Evolutionary conservation across 2,329 filamentous ascomycete genomes (phyloP).

Genomic region (Bipolaris sorokiniana): DNA sequence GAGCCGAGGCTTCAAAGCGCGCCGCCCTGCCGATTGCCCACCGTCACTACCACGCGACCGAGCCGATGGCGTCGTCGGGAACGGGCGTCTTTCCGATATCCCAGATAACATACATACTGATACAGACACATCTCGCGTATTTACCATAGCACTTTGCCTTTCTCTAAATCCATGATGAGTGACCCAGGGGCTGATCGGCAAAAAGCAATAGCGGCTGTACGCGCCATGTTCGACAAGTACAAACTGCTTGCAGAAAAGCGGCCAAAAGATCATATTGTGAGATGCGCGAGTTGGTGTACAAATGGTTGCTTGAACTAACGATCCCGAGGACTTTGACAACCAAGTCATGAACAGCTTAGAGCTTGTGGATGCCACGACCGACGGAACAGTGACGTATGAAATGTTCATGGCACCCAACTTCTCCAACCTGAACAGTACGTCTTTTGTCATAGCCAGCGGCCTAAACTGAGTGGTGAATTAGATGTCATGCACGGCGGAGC

Average conservation of each 20-base stretch:
- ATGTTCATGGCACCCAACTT: constrained; percentile 44
- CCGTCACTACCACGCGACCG: not conserved
- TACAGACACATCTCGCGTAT: not conserved
- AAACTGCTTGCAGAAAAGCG: constrained; percentile 39
- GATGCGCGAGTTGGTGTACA: not conserved
- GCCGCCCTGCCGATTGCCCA: constrained; percentile 11
- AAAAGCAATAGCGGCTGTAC: constrained; percentile 47
- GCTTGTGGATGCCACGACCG: constrained; percentile 45
- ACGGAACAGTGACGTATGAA: constrained; percentile 46
- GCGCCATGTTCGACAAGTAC: constrained; percentile 49
- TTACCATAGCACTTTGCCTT: not conserved
- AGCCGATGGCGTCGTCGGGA: not conserved
- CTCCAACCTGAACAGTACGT: constrained; percentile 50
- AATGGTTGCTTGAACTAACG: constrained; percentile 6
- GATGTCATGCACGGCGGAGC: constrained; percentile 52
- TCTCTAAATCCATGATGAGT: constrained; percentile 26
- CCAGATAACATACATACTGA: not conserved
- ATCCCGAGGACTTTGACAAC: constrained; percentile 44
- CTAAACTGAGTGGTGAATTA: constrained; percentile 16
- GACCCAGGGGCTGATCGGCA: constrained; percentile 29
- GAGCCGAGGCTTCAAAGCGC: constrained; percentile 15
- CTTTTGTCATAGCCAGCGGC: not conserved
- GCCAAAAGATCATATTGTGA: constrained; percentile 42
- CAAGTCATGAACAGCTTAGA: constrained; percentile 48
- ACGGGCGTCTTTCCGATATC: not conserved